Evolutionary conservation across 352 stramenopile genomes (phyloP).

Genomic region (Pythium sukuiense): DNA sequence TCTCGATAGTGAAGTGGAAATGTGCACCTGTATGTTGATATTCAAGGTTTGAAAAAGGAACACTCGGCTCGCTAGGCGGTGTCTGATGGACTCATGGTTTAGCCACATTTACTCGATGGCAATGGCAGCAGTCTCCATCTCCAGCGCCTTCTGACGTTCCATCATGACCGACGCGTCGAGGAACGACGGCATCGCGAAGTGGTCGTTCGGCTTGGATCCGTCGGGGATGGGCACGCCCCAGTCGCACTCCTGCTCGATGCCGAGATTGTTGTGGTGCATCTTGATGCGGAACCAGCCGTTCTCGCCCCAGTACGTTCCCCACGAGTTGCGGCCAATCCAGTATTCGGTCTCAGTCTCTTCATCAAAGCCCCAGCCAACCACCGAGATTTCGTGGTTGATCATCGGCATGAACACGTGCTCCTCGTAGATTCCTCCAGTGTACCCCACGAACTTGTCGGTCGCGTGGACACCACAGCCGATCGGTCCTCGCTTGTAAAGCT

Average conservation of each 20-base stretch:
- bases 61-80: not conserved
- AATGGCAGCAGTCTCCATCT: slow-evolving; percentile 36
- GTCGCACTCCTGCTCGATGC: slow-evolving; percentile 88
- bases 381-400: slow-evolving; percentile 90
- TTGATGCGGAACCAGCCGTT: slow-evolving; percentile 92
- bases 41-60: not conserved
- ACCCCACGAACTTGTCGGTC: slow-evolving; percentile 83
- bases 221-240: slow-evolving; percentile 86
- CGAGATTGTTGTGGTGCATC: slow-evolving; percentile 90
- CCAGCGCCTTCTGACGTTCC: slow-evolving; percentile 14
- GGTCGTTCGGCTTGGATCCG: slow-evolving; percentile 57
- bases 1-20: not conserved
- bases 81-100: not conserved
- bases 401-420: slow-evolving; percentile 79
- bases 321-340: slow-evolving; percentile 92
- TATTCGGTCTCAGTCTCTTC: slow-evolving; percentile 88
- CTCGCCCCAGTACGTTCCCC: slow-evolving; percentile 92
- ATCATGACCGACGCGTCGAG: slow-evolving; percentile 2
- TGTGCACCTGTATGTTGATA: not conserved
- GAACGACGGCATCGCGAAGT: slow-evolving; percentile 7
- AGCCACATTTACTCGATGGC: slow-evolving; percentile 35
- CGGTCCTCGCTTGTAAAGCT: slow-evolving; percentile 90
- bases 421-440: slow-evolving; percentile 81
- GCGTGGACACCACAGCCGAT: slow-evolving; percentile 89
- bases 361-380: slow-evolving; percentile 86